Conservation (phyloP, 192 early-diverging fungal species). For the Haplosporangium gracile region DNA sequence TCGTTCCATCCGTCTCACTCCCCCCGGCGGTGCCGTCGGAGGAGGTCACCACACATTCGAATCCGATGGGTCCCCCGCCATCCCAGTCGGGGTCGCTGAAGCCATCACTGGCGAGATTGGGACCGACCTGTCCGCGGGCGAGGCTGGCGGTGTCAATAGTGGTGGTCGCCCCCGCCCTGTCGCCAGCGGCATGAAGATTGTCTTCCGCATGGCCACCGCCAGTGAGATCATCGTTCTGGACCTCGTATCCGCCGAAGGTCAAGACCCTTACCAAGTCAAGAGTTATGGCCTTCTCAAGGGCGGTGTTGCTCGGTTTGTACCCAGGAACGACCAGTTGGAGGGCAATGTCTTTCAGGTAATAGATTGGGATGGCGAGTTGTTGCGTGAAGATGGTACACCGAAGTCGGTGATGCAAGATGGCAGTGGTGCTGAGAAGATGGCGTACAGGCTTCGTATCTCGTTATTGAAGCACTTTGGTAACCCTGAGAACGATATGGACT, state of each 20-base stretch:
- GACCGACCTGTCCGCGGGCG: not conserved
- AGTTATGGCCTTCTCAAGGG: constrained; percentile 43
- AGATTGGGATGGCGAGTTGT: constrained; percentile 33
- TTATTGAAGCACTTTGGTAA: constrained; percentile 58
- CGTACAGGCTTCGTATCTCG: constrained; percentile 51
- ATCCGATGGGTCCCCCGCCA: not conserved
- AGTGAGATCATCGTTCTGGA: constrained; percentile 36
- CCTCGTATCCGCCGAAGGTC: constrained; percentile 35
- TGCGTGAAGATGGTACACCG: constrained; percentile 18
- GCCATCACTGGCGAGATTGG: constrained; percentile 5
- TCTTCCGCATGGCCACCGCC: constrained; percentile 46
- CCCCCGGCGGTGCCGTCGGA: not conserved
- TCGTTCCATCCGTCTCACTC: constrained; percentile 1
- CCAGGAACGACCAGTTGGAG: constrained; percentile 42
- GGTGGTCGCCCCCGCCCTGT: not conserved
- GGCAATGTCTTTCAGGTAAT: constrained; percentile 54
- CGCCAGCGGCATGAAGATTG: constrained; percentile 29
- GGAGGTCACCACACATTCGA: not conserved
- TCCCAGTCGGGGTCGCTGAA: not conserved
- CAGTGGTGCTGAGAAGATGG: not conserved
- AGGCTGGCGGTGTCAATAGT: not conserved
- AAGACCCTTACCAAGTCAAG: constrained; percentile 41
- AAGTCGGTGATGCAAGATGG: not conserved
- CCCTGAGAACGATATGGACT: constrained; percentile 46
- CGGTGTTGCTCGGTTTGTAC: constrained; percentile 35